Evolutionary conservation across 2,329 filamentous ascomycete species (phyloP), one percentile per base, ranked within the genome.

Genomic region (Clonostachys rhizophaga): DNA sequence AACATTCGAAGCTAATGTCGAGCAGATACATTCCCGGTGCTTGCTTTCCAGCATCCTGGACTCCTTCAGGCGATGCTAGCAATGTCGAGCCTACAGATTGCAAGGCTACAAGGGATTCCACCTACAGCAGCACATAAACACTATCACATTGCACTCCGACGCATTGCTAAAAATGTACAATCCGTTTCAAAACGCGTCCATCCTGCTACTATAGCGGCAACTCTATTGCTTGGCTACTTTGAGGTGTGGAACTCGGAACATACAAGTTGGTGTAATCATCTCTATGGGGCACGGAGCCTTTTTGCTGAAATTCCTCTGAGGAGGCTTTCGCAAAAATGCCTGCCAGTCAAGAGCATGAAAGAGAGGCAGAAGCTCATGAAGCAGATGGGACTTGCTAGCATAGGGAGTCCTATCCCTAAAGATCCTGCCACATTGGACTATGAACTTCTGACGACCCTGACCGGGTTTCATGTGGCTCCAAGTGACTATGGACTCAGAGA

Each of bases 171-270:
- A 54, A 87, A 87, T 43, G 86, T 97, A 30, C 81, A 81, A 42
- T 79, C 87, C 24, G 74, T 83, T 0, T 76, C 74, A 42, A 83
- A 84, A 56, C 82, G 91, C 46, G 83, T 84, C 9, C 83, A 90
- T 47, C 80, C 89, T 9, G 83, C 89, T 2, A 96, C 91, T 0
- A 71, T 97, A n/a, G 92, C 91, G 8, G 91, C 91, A 3, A 91
- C 89, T 0, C 72, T 96, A 35, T 71, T 97, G 8, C 76, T 99
- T 8, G 89, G 85, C 0, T 97, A 91, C 63, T 97, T 95, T 58
- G 94, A 97, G 63, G 89, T 96, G 16, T 94, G 92, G 84, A 87
- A 87, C 35, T 92, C 91, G 18, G 92, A 99, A 55, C 92, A 97
- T 58, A 84, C 87, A 47, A 96, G 96, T 63, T 99, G 94, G 94